Conservation (phyloP, 1,284 basidiomycete genomes). For the Mycena citricolor region DNA sequence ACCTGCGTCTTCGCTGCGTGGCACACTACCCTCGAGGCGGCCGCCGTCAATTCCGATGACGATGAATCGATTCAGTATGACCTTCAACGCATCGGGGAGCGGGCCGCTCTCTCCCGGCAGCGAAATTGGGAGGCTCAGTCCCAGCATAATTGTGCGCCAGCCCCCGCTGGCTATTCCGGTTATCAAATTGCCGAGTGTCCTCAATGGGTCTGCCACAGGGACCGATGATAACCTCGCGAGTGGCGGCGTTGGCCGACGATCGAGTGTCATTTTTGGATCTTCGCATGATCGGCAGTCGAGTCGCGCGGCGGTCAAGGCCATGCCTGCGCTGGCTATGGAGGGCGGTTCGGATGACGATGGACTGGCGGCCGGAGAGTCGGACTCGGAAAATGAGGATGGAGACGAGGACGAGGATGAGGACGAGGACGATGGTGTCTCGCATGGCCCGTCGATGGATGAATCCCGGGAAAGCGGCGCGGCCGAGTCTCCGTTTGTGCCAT, state of each 20-base stretch:
- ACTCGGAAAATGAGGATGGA: conserved; percentile 36
- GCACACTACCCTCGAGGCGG: conserved; percentile 11
- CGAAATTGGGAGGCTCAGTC: conserved; percentile 15
- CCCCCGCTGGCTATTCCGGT: conserved; percentile 20
- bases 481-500: conserved; percentile 15
- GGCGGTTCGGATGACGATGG: conserved; percentile 32
- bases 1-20: background rate
- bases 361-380: conserved; percentile 32
- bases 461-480: conserved; percentile 12
- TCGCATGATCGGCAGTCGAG: conserved; percentile 16
- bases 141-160: conserved; percentile 20
- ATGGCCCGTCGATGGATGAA: conserved; percentile 25
- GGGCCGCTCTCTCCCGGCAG: conserved; percentile 2
- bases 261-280: conserved; percentile 20
- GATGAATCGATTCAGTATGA: conserved; percentile 18
- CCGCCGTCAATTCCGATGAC: conserved; percentile 13
- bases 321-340: conserved; percentile 51
- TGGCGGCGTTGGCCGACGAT: conserved; percentile 12
- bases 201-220: background rate
- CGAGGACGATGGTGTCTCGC: conserved; percentile 30
- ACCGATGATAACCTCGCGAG: background rate
- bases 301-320: conserved; percentile 35
- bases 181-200: conserved; percentile 8
- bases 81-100: conserved; percentile 15
- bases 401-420: conserved; percentile 30